phyloP scores from a whole-genome alignment of 2,329 filamentous ascomycete species.

The Epichloe glyceriae region DNA sequence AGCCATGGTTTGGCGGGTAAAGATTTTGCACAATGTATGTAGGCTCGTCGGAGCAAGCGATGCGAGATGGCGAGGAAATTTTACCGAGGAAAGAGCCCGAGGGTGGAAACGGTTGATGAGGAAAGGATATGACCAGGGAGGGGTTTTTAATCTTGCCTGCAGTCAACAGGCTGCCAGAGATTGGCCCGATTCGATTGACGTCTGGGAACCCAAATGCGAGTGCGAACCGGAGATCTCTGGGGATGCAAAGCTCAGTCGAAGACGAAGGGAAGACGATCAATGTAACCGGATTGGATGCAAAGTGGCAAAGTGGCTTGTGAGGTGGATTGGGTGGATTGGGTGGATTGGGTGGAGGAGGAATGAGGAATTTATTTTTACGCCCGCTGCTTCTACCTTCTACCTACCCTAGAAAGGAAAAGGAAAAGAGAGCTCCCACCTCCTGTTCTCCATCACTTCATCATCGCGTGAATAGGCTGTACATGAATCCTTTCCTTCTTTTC shows the following conservation, averaged over 20 bases:
- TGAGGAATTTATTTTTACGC: too few species aligned
- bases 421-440: neutral
- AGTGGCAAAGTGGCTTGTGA: neutral
- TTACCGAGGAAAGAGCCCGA: neutral
- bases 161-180: neutral
- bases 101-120: neutral
- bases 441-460: neutral
- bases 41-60: neutral
- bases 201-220: neutral
- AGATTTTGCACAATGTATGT: neutral
- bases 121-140: neutral
- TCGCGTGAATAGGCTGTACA: constrained; percentile 8
- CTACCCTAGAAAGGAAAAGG: neutral
- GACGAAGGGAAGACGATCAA: neutral
- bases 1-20: neutral
- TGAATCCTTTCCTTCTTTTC: constrained; percentile 9
- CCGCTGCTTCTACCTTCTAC: neutral
- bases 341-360: too few species aligned
- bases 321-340: too few species aligned
- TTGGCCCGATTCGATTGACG: neutral
- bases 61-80: neutral
- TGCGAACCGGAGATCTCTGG: too few species aligned
- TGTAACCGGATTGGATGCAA: neutral
- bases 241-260: neutral
- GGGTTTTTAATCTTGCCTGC: neutral